These are phyloP conservation scores for Penicillium roqueforti DNA, from an alignment of 495 filamentous ascomycete genomes.

Conservation along the genomic window DNA sequence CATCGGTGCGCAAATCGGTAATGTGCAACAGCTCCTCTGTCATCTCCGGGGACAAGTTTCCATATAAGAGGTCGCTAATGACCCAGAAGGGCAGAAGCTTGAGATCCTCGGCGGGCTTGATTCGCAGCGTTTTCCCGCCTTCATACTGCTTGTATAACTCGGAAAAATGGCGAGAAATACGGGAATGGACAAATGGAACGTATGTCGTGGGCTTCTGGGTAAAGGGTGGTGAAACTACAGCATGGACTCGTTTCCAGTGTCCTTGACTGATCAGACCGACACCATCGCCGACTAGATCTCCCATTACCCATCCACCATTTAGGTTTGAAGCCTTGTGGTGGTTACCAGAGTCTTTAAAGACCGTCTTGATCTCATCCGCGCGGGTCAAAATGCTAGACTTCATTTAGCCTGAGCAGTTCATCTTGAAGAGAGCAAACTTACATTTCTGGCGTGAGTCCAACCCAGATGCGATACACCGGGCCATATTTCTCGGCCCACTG, in stretches of 20 bases:
- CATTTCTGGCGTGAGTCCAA: background rate
- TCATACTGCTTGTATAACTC: background rate
- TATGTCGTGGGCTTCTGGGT: background rate
- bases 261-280: background rate
- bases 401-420: background rate
- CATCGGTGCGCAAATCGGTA: background rate
- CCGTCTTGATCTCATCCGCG: background rate
- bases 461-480: conserved; percentile 6
- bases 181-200: background rate
- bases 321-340: background rate
- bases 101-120: background rate
- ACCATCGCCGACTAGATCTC: background rate
- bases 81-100: background rate
- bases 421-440: background rate
- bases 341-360: background rate
- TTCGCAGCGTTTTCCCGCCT: background rate
- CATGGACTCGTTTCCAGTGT: background rate
- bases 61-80: background rate
- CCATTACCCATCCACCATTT: background rate
- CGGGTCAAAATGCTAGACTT: background rate
- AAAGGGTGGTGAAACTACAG: background rate
- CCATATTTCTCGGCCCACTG: conserved; percentile 23
- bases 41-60: background rate
- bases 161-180: background rate
- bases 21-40: background rate